Evolutionary conservation across 345 rosid genomes (phyloP), one percentile per base, ranked within the genome.

Genomic region (Eucalyptus rudis): DNA sequence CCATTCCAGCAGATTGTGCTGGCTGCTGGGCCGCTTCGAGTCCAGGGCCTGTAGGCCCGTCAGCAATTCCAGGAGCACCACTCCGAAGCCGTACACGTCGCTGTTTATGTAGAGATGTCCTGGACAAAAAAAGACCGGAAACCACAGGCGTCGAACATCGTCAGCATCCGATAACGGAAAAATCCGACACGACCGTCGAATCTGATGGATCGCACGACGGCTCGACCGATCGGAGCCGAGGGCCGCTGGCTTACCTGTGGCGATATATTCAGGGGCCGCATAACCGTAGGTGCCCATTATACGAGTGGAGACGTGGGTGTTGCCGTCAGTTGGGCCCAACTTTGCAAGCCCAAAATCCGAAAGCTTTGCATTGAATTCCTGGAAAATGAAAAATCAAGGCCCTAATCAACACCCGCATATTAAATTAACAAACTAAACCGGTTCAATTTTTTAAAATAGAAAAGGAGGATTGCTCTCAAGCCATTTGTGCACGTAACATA

Each of bases 31-130:
- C 64, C 97, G 89, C 86, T 88, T 93, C 7, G 91, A n/a, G 91
- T 97, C 99, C 31, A 95, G 76, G 6, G 97, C 96, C 89, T 88
- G 92, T 44, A 92, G 87, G 10, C 99, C 99, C 29, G 99, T 96
- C 87, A 97, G 36, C 89, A 96, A 44, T 90, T 97, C 99, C 25
- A 97, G 92, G 24, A 97, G 88, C 49, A 97, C 98, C 1, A 96
- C 98, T 2, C 99, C 99, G 22, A 97, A 97, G 0, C 99, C 99
- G 58, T 96, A 96, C 7, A 97, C 99, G 66, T 97, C 99, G 83
- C 99, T 96, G 90, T 91, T 91, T 83, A 97, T 95, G 71, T 97
- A 96, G 87, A 96, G 87, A 91, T 96, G 99, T 20, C 99, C 98
- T 96, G 93, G 16, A 33, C 86, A 44, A 31, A 10, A 15, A 16